Evolutionary conservation across 2,329 filamentous ascomycete genomes (phyloP), one percentile per base, ranked within the genome.

Genomic region (Alternaria arborescens): DNA sequence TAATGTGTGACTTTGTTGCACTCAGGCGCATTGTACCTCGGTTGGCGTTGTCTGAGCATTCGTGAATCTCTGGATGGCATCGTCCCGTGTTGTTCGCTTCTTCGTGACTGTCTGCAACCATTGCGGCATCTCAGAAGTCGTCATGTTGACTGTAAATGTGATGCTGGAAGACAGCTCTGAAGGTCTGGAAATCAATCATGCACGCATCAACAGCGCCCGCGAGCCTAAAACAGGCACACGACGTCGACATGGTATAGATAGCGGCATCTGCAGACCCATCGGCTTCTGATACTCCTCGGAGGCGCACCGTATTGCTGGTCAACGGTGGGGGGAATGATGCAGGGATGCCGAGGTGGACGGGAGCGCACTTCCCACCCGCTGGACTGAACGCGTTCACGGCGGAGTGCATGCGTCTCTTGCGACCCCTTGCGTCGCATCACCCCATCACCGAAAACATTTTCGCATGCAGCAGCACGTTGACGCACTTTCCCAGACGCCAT

Each of bases 101-200:
- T 64, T 53, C 18, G 41, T 56, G 50, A 62, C 72, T 14, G 59
- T 72, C 40, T 72, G 72, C 34, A 66, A 64, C 76, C 76, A 77
- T 47, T 64, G 66, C 10, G 71, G 70, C 16, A 43, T 36, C 26
- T 60, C 54, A 5, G 58, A 26, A 34, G 55, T 34, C 36, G 58
- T 24, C 70, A 73, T 72, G 48, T 48, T 56, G 44, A 43, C 12
- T 26, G 52, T 36, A 20, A 34, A 34, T 20, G 32, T 22, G 10
- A 44, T 11, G 34, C 16, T 40, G 12, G 40, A 32, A 38, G 11
- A 42, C 28, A 30, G 28, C 28, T 30, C 8, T 30, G 28, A 20
- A 26, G 16, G 42, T n/a, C 12, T 26, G 6, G 30, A n/a, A 36
- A 20, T 54, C 30, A 28, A 12, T 46, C 30, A 36, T 52, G 34